Base-by-base conservation (phyloP, 2,329 filamentous ascomycete genomes). In the Curvularia hawaiiensis region DNA sequence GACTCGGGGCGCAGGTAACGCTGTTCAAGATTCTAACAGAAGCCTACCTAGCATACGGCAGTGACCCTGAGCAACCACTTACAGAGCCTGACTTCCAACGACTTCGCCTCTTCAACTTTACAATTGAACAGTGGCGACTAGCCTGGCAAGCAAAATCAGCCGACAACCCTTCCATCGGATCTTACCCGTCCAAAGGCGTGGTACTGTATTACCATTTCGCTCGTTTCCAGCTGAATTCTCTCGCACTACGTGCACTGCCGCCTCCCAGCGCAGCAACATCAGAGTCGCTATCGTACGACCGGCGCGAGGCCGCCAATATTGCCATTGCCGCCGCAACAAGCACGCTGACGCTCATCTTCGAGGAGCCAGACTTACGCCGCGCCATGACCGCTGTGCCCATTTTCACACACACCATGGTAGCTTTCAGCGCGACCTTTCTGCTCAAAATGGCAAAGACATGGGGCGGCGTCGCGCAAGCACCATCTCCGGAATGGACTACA, bases 131-230 rank as follows among this genome's bases (percentile, higher is more conserved):
- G 52, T 79, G 77, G 77, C 69, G 77, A 8, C 69, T 77, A 49
- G 66, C 65, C 9, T 79, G 76, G 77, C 73, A 77, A 58, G 61
- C 69, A 22, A 61, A 70, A 33, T 73, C 70, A 1, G 66, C 62
- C 5, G 69, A 73, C 33, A 71, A 65, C 41, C 54, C 62, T n/a
- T 48, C 54, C 14, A 72, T 74, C 22, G 68, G 68, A 3, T 73
- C 71, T 4, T 74, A 73, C 41, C 80, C 80, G 2, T 80, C 79
- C 5, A 82, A 82, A 63, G 81, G 80, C 3, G 79, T 83, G 10
- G 78, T 82, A 1, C 68, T 84, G 4, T 82, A 84, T 65, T 83
- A 82, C 62, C 79, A 83, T 63, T 84, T 84, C 59, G 81, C 80
- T n/a, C 80, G 80, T 50, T 82, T 84, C 53, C 81, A 84, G 50